A percentile compares a stretch with the other conserved stretches of the same genome.
Conservation (phyloP, 1,284 basidiomycete species). For the Schizopora paradoxa region DNA sequence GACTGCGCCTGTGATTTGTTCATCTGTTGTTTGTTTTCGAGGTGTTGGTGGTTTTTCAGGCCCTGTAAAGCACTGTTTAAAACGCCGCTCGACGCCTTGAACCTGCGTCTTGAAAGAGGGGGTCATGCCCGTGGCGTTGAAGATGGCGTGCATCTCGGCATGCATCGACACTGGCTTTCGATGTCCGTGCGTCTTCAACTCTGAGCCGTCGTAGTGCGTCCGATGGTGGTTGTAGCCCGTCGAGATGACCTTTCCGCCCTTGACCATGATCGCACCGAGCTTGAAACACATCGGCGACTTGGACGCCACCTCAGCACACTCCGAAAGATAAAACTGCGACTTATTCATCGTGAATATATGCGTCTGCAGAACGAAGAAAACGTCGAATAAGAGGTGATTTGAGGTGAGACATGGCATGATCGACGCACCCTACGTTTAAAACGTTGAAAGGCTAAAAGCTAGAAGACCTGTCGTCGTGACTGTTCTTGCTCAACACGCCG, state of each 20-base stretch:
- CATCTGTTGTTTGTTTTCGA: slow-evolving; percentile 19
- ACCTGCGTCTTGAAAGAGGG: slow-evolving; percentile 51
- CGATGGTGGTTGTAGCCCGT: slow-evolving; percentile 51
- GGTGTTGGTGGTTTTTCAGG: slow-evolving; percentile 24
- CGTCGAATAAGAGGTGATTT: not conserved
- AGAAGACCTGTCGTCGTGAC: not conserved
- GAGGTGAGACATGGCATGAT: no score
- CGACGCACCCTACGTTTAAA: no score
- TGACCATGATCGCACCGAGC: slow-evolving; percentile 52
- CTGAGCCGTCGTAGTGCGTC: slow-evolving; percentile 46
- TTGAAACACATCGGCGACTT: slow-evolving; percentile 52
- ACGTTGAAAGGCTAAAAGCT: no score
- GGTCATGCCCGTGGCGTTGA: slow-evolving; percentile 46
- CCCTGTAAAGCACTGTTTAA: slow-evolving; percentile 27
- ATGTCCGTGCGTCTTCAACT: slow-evolving; percentile 36
- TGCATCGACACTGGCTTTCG: slow-evolving; percentile 55
- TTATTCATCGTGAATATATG: slow-evolving; percentile 34
- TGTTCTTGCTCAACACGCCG: no score
- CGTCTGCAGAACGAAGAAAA: not conserved
- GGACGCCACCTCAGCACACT: slow-evolving; percentile 45
- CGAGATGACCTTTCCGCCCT: slow-evolving; percentile 52
- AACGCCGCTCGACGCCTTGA: slow-evolving; percentile 36
- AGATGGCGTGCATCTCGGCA: slow-evolving; percentile 58
- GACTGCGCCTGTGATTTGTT: slow-evolving; percentile 10
- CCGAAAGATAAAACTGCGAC: slow-evolving; percentile 47